Base-by-base conservation (phyloP, 305 asterid genomes). In the Fraxinus platypoda region DNA sequence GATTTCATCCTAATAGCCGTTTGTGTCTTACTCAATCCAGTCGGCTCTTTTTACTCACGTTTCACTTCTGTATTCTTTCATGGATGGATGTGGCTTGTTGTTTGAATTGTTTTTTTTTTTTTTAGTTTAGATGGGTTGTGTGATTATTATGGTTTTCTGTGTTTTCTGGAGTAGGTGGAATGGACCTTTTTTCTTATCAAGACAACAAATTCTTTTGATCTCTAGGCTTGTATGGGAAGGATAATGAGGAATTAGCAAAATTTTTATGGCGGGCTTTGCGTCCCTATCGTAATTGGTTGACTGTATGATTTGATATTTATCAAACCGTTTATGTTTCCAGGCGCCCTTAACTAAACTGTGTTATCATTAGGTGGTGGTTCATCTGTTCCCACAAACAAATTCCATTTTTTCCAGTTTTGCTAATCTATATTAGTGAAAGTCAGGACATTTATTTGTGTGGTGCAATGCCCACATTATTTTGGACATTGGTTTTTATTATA, bases 1-100 rank as follows among this genome's bases (percentile, higher is more conserved):
- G 78, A 23, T 77, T 17, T 73, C 79, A 77, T 75, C 81, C 28
- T 46, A 49, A 76, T 81, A 75, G 73, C 66, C 17, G 41, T 71
- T 31, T 21, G 38, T 80, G 31, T 77, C 31, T 64, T 33, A 52
- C 81, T 79, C 74, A 59, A 71, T 37, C 73, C 33, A 49, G 21
- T 41, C 54, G 26, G 76, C 71, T 28, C 74, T 80, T 64, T 71
- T 41, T 41, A 33, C 15, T 49, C 49, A 59, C 2, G 74, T 73
- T 78, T 77, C 7, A 8, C 41, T 15, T 17, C 76, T 30, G 41
- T 33, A 15, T 59, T 77, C 80, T 70, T 81, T 33, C 8, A 17
- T 49, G 76, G 70, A 25, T 76, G 31, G 57, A 43, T 70, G 46
- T 70, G 68, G 43, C 75, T 62, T 28, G 19, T 84, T 79, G 78